Conservation (phyloP, 441 rosid species). For the Croton laevigatus region DNA sequence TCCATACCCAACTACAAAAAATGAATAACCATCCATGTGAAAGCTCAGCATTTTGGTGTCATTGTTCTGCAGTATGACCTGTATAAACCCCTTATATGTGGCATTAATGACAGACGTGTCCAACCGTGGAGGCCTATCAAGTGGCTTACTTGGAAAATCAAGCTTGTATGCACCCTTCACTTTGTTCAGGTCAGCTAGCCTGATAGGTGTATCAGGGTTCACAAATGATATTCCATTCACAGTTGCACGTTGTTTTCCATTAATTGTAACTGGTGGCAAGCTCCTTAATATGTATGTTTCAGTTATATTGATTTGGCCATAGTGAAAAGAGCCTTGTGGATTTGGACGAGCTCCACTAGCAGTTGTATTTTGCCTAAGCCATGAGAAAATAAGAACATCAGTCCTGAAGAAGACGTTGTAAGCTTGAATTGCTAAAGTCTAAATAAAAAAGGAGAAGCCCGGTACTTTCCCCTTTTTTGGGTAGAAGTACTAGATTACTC, state of each 20-base stretch:
- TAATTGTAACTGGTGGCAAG: conserved; percentile 60
- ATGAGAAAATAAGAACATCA: conserved; percentile 18
- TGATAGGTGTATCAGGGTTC: conserved; percentile 65
- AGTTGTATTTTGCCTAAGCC: conserved; percentile 66
- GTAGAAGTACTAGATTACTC: too few relatives aligned
- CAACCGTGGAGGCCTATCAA: conserved; percentile 44
- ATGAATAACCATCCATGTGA: conserved; percentile 81
- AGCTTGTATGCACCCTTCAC: conserved; percentile 84
- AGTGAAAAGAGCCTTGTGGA: conserved; percentile 93
- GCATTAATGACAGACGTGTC: conserved; percentile 79
- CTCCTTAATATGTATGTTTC: conserved; percentile 60
- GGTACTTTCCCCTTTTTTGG: too few relatives aligned
- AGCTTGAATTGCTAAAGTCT: neutral
- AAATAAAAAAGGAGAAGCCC: neutral
- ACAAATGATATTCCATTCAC: conserved; percentile 80
- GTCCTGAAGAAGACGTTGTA: neutral
- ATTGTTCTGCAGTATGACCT: conserved; percentile 80
- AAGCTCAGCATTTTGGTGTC: conserved; percentile 88
- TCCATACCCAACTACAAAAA: conserved; percentile 82
- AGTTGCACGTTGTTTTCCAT: conserved; percentile 62
- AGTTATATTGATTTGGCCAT: conserved; percentile 77
- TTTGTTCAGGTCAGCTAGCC: conserved; percentile 65
- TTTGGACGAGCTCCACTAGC: conserved; percentile 98
- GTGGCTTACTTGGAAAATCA: conserved; percentile 74
- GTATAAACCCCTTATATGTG: conserved; percentile 81